Evolutionary conservation across 2,329 filamentous ascomycete genomes (phyloP), one percentile per base, ranked within the genome.

Genomic region (Nigrospora oryzae): DNA sequence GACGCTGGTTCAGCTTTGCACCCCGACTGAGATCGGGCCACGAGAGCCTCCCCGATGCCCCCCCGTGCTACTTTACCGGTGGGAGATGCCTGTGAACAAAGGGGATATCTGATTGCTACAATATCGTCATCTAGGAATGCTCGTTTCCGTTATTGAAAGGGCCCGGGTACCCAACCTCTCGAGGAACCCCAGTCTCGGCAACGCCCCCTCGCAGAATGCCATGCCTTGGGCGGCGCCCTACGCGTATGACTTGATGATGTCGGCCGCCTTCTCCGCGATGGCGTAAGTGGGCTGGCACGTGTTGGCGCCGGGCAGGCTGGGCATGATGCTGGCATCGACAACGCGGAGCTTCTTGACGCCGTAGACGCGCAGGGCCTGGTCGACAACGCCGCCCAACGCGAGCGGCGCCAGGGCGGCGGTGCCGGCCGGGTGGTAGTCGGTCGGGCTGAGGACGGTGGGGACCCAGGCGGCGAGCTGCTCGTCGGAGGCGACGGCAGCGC

Each of bases 211-310:
- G 5, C 8, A 4, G 4, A 23, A 6, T 23, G 6, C 19, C 4
- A 6, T 23, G 4, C 19, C 19, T 4, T 23, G 4, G 4, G 19
- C 6, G 19, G 19, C 19, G 19, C n/a, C 19, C 19, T 19, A 41
- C 19, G 17, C 40, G 2, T 41, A 11, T 2, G 40, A 41, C 32
- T 42, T 45, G 28, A 43, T 46, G 12, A 46, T 43, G 32, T 36
- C 19, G 49, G 58, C 44, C 16, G 44, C 44, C 53, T 66, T 73
- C 53, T 74, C 71, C 15, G 58, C 70, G 45, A 71, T 54, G 62
- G 67, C 70, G 48, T 74, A 74, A 3, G 72, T 68, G 2, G 64
- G 62, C 48, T 67, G 69, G 51, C 73, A 68, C 16, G 70, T 70
- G 3, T 69, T 59, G 2, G 44, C 65, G 65, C 51, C 69, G 63